Evolutionary conservation across 2,329 filamentous ascomycete genomes (phyloP).

Genomic region (Arthrobotrys entomopaga): DNA sequence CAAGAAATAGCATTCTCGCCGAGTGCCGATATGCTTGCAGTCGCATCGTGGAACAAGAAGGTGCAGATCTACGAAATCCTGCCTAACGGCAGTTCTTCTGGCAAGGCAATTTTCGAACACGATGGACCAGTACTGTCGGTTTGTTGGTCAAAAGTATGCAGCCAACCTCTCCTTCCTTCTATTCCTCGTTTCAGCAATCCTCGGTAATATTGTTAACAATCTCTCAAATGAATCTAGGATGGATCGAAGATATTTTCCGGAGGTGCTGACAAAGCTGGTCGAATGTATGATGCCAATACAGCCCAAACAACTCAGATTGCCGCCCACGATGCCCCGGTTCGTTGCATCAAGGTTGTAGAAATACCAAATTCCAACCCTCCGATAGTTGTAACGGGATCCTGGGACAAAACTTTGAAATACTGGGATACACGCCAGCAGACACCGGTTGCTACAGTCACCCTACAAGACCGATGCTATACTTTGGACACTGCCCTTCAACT

Average conservation of each 20-base stretch:
- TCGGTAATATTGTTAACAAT: conserved; percentile 15
- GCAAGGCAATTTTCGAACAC: conserved; percentile 86
- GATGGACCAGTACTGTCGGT: conserved; percentile 84
- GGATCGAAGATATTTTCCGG: conserved; percentile 87
- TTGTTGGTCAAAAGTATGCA: conserved; percentile 84
- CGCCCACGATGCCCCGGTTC: conserved; percentile 84
- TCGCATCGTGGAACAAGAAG: conserved; percentile 97
- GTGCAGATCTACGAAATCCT: conserved; percentile 96
- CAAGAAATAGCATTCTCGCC: conserved; percentile 87
- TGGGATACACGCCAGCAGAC: conserved; percentile 78
- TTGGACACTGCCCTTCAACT: conserved; percentile 91
- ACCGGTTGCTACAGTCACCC: conserved; percentile 73
- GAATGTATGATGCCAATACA: conserved; percentile 81
- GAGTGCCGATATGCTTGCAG: conserved; percentile 81
- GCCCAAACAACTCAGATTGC: conserved; percentile 78
- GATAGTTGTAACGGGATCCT: conserved; percentile 90
- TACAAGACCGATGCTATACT: conserved; percentile 84
- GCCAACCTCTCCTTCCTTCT: conserved; percentile 27
- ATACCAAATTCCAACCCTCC: conserved; percentile 72
- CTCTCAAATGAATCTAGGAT: conserved; percentile 69
- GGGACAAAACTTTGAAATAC: conserved; percentile 91
- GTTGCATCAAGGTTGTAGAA: conserved; percentile 80
- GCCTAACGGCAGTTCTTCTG: conserved; percentile 78
- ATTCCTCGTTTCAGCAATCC: neutral
- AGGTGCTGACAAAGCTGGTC: conserved; percentile 89